phyloP scores from a whole-genome alignment of 139 green algal genomes.

The Chlorokybus atmophyticus region DNA sequence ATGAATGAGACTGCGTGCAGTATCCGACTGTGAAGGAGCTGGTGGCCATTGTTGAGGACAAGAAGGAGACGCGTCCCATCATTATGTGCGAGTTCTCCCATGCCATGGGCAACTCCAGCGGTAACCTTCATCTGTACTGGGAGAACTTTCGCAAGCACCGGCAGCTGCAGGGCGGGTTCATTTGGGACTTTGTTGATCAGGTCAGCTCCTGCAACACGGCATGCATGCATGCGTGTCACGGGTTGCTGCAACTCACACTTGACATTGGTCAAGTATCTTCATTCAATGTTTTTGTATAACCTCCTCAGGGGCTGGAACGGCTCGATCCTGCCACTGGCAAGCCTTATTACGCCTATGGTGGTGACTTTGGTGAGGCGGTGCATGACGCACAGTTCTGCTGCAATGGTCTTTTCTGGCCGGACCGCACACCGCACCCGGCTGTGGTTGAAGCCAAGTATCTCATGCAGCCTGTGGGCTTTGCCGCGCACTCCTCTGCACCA shows the following conservation, averaged over 20 bases:
- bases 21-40: conserved; percentile 14
- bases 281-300: not conserved
- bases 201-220: too few species aligned
- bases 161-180: conserved; percentile 75
- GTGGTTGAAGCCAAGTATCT: conserved; percentile 11
- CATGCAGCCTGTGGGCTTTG: conserved; percentile 1
- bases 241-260: too few species aligned
- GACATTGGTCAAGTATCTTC: too few species aligned
- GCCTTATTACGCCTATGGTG: conserved; percentile 75
- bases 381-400: conserved; percentile 89
- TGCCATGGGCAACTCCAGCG: conserved; percentile 92
- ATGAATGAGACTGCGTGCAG: too few species aligned
- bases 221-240: too few species aligned
- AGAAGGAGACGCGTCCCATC: conserved; percentile 52
- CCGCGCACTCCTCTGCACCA: not conserved
- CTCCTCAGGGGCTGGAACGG: not conserved
- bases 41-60: not conserved
- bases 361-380: conserved; percentile 78
- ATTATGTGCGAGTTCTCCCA: conserved; percentile 89
- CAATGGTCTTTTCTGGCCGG: conserved; percentile 58
- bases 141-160: conserved; percentile 45
- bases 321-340: conserved; percentile 3
- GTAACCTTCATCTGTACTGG: conserved; percentile 88
- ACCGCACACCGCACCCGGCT: conserved; percentile 26
- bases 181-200: conserved; percentile 98